Evolutionary conservation across 768 basidiomycete species (phyloP).

Genomic region (Sporobolomyces pararoseus): DNA sequence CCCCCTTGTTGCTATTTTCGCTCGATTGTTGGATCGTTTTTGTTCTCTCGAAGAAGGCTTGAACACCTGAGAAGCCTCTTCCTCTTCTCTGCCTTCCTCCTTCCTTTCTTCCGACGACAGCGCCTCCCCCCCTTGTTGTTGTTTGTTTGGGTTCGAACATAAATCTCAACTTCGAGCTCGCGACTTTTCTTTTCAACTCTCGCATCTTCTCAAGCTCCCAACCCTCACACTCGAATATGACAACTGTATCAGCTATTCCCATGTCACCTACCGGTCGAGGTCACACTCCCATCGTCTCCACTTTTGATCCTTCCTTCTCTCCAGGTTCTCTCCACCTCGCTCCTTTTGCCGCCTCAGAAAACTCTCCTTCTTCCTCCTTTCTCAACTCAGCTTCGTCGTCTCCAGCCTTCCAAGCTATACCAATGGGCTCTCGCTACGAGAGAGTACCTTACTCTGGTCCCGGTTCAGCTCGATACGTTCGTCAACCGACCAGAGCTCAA

Average conservation of each 20-base stretch:
- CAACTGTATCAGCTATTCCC: constrained; percentile 15
- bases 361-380: not conserved
- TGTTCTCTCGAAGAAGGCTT: not conserved
- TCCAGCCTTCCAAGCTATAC: not conserved
- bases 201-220: not conserved
- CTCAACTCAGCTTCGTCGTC: not conserved
- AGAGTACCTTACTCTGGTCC: constrained; percentile 31
- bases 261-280: not conserved
- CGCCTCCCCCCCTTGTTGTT: not conserved
- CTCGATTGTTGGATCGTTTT: not conserved
- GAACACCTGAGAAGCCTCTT: not conserved
- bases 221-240: not conserved
- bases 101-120: not conserved
- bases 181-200: not conserved
- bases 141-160: not conserved
- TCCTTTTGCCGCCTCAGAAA: constrained; percentile 2
- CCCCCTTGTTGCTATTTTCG: too few species aligned
- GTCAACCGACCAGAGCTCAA: constrained; percentile 29
- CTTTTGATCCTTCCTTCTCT: constrained; percentile 32
- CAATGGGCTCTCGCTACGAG: constrained; percentile 35
- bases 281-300: constrained; percentile 26
- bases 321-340: constrained; percentile 25
- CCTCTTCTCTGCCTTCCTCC: too few species aligned
- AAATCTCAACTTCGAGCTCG: not conserved
- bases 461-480: constrained; percentile 29